These are phyloP conservation scores for Epicoccum nigrum DNA, from an alignment of 2,329 filamentous ascomycete species.

Conservation along the genomic window DNA sequence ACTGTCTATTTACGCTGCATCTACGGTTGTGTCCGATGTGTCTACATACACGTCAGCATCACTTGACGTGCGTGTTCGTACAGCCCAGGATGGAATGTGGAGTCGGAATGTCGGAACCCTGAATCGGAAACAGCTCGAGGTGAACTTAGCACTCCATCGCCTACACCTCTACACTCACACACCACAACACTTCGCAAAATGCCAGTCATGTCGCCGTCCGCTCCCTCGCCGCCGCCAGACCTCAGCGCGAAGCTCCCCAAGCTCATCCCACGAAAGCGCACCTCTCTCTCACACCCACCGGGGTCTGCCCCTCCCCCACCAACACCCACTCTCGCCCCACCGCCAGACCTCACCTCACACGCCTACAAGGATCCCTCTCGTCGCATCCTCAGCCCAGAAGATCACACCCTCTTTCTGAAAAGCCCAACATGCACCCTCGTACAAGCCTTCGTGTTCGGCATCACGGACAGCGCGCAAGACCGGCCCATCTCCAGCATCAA, in stretches of 20 bases:
- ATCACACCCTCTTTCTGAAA: slow-evolving; percentile 80
- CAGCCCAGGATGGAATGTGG: too few relatives aligned
- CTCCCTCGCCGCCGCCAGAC: slow-evolving; percentile 24
- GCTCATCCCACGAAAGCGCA: slow-evolving; percentile 44
- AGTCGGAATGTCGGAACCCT: slow-evolving; percentile 4
- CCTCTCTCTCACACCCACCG: slow-evolving; percentile 26
- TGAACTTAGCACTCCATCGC: neutral
- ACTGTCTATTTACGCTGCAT: neutral
- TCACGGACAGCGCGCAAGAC: slow-evolving; percentile 81
- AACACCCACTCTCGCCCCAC: slow-evolving; percentile 74
- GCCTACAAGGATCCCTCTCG: slow-evolving; percentile 72
- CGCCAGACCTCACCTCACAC: slow-evolving; percentile 66
- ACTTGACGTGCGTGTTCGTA: too few relatives aligned
- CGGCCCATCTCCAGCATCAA: slow-evolving; percentile 68
- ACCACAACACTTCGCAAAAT: slow-evolving; percentile 14
- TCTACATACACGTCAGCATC: too few relatives aligned
- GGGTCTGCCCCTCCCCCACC: slow-evolving; percentile 66
- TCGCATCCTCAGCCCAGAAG: slow-evolving; percentile 78
- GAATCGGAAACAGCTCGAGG: neutral
- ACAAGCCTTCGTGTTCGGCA: slow-evolving; percentile 81
- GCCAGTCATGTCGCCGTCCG: slow-evolving; percentile 14
- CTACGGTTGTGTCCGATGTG: neutral
- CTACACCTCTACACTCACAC: neutral
- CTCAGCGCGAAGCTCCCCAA: slow-evolving; percentile 42
- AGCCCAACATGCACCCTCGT: slow-evolving; percentile 80